These are phyloP conservation scores for Arthrobotrys musiformis DNA, from an alignment of 2,329 filamentous ascomycete species.

Conservation along the genomic window DNA sequence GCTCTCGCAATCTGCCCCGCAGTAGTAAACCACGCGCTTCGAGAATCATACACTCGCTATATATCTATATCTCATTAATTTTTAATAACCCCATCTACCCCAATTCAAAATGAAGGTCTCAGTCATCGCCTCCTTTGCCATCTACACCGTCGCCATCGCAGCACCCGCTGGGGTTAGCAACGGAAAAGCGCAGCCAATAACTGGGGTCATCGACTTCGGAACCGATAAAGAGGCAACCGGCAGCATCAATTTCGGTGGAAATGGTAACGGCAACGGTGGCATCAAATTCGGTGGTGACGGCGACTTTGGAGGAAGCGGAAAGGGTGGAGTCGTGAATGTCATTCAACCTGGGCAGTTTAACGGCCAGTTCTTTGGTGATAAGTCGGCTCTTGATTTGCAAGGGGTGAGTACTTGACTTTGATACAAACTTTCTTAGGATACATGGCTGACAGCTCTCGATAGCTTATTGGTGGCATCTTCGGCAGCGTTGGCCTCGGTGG, in stretches of 20 bases:
- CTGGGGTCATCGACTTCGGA: background rate
- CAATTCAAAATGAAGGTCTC: slow-evolving; percentile 46
- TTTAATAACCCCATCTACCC: slow-evolving; percentile 24
- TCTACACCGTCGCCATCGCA: slow-evolving; percentile 17
- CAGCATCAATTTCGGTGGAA: background rate
- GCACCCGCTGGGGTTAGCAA: background rate
- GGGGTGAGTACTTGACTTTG: background rate
- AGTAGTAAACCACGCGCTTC: slow-evolving; percentile 20
- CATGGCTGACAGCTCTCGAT: background rate
- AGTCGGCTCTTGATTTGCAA: no score
- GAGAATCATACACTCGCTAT: slow-evolving; percentile 10
- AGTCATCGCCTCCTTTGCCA: slow-evolving; percentile 18
- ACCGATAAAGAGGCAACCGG: no score
- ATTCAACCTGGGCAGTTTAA: no score
- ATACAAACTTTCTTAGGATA: background rate
- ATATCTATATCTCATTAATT: no score
- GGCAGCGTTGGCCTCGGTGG: background rate
- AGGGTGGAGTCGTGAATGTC: no score
- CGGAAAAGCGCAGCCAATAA: background rate
- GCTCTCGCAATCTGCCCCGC: slow-evolving; percentile 20
- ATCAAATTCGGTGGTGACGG: background rate
- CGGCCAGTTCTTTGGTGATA: no score
- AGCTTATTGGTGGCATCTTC: background rate
- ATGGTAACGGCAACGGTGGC: background rate
- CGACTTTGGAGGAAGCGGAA: background rate